These are phyloP conservation scores for Mycothermus thermophilus DNA, from an alignment of 495 filamentous ascomycete species.

Conservation along the genomic window DNA sequence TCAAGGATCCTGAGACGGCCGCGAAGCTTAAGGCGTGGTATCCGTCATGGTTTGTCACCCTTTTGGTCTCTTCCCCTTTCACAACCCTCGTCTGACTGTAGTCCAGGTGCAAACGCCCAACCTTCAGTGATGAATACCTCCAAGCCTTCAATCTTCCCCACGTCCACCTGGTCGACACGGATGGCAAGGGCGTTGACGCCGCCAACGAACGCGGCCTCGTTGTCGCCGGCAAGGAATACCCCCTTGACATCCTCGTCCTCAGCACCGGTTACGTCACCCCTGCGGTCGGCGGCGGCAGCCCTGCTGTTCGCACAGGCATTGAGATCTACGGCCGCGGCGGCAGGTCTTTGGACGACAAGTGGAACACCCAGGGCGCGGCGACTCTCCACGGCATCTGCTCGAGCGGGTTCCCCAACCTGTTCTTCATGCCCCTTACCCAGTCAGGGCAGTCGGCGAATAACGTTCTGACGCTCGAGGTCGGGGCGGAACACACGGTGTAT, in stretches of 20 bases:
- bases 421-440: constrained; percentile 32
- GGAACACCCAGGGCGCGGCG: constrained; percentile 17
- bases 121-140: constrained; percentile 35
- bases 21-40: constrained; percentile 33
- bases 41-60: constrained; percentile 15
- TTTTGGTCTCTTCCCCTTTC: too few species aligned
- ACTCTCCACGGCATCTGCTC: constrained; percentile 37
- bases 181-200: constrained; percentile 35
- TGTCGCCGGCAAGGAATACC: constrained; percentile 23
- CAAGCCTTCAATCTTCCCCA: constrained; percentile 29
- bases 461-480: constrained; percentile 26
- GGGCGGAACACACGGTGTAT: constrained; percentile 29
- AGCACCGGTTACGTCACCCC: constrained; percentile 35
- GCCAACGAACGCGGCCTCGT: constrained; percentile 27
- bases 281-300: constrained; percentile 17
- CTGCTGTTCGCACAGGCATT: constrained; percentile 21
- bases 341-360: constrained; percentile 30
- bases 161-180: constrained; percentile 40
- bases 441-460: constrained; percentile 27
- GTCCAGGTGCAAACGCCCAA: constrained; percentile 28
- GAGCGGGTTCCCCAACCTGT: constrained; percentile 41
- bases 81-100: too few species aligned
- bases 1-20: constrained; percentile 29
- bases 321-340: constrained; percentile 29
- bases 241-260: constrained; percentile 35